Evolutionary conservation across 805 yeast genomes (phyloP).

Genomic region (Wickerhamiella dianesei): DNA sequence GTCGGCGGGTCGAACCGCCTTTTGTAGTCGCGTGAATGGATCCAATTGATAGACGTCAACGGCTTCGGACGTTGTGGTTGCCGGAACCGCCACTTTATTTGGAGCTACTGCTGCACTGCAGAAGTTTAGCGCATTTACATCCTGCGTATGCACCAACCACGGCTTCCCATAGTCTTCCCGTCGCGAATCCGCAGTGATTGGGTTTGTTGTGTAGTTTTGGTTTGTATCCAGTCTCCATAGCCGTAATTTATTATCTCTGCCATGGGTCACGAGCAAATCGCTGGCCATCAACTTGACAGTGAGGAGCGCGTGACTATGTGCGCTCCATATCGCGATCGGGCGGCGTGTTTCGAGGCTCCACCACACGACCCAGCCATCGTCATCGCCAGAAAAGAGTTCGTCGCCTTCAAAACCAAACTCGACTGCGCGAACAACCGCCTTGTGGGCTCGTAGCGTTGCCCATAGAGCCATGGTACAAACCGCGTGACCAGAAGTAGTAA

Average conservation of each 20-base stretch:
- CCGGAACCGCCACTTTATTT: conserved; percentile 41
- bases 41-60: conserved; percentile 45
- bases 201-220: conserved; percentile 22
- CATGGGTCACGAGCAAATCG: conserved; percentile 47
- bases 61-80: conserved; percentile 46
- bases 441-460: conserved; percentile 29
- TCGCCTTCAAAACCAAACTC: conserved; percentile 25
- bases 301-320: conserved; percentile 41
- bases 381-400: conserved; percentile 43
- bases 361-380: conserved; percentile 45
- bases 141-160: conserved; percentile 35
- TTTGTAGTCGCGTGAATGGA: conserved; percentile 15
- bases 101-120: conserved; percentile 40
- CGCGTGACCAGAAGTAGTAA: too few relatives aligned
- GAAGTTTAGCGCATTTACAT: conserved; percentile 63
- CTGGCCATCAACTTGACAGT: conserved; percentile 33
- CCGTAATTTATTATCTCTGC: conserved; percentile 42
- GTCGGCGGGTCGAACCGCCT: conserved; percentile 6
- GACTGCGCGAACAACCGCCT: conserved; percentile 22
- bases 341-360: conserved; percentile 52
- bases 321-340: conserved; percentile 44
- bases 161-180: conserved; percentile 22
- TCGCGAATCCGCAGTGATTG: conserved; percentile 17
- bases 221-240: conserved; percentile 26
- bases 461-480: conserved; percentile 3